Evolutionary conservation across 148 eudicot species (phyloP), one percentile per base, ranked within the genome.

Genomic region (Spergularia marina): DNA sequence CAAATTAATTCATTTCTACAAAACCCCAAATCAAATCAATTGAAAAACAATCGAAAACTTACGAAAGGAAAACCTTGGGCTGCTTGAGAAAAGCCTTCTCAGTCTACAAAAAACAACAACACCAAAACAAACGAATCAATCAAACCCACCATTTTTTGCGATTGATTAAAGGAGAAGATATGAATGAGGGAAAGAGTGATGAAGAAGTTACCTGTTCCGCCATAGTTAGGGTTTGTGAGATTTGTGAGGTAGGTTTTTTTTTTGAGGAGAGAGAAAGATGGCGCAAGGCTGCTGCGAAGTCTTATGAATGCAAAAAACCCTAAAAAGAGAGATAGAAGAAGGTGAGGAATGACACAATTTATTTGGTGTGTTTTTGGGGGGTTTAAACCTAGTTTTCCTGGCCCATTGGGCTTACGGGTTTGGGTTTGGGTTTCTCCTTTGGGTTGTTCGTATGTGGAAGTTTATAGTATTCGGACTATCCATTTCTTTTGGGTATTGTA

Each of bases 51-150:
- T n/a, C 0, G 12, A 59, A 14, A 47, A 70, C 83, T 71, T 68
- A 85, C 87, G 82, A 55, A 63, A 82, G 83, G 79, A 85, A 85
- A 21, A 85, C 83, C 80, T 85, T 85, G 1, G 87, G 87, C 75
- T 85, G 87, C 73, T 85, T 85, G 76, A 82, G 71, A 47, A 82
- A 85, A 3, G 87, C 87, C 84, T 85, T 82, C 76, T 85, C 87
- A n/a, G 87, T 85, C 87, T 85, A 72, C 56, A 71, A 60, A 6
- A 36, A 36, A 16, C 12, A 51, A 4, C 17, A 49, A 63, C 0
- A 68, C 3, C 20, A 23, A 58, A 65, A 25, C 36, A 14, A 9
- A 21, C n/a, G 9, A 16, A 47, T 30, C 1, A 21, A 12, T 3
- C 49, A 30, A 66, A 49, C 10, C 10, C 49, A 44, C 49, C 49